Percentiles rank a stretch among this genome's conserved stretches.
These are phyloP conservation scores for Cercophora newfieldiana DNA, from an alignment of 495 filamentous ascomycete genomes.

Conservation along the genomic window DNA sequence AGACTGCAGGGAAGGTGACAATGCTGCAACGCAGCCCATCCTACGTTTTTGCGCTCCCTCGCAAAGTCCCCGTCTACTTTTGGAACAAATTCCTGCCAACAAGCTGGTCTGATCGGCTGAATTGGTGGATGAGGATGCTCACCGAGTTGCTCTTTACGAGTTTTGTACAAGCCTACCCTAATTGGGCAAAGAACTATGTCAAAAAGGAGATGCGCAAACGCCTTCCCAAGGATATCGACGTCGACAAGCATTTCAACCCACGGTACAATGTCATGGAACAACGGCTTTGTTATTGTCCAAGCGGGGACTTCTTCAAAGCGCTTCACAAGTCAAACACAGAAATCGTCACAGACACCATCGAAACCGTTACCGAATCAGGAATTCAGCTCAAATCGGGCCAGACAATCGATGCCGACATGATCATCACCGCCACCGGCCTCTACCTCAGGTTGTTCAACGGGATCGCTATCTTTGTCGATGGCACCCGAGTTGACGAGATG, in stretches of 20 bases:
- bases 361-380: conserved; percentile 58
- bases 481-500: conserved; percentile 49
- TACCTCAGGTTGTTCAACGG: conserved; percentile 56
- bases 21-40: conserved; percentile 60
- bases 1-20: conserved; percentile 52
- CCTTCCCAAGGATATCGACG: conserved; percentile 56
- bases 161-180: conserved; percentile 50
- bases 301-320: conserved; percentile 69
- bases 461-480: conserved; percentile 55
- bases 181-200: conserved; percentile 49
- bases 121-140: conserved; percentile 39
- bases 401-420: conserved; percentile 64
- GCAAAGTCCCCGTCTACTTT: conserved; percentile 35
- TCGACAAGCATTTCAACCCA: conserved; percentile 71
- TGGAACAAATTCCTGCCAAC: conserved; percentile 40
- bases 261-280: conserved; percentile 73
- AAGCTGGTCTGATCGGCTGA: conserved; percentile 36
- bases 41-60: conserved; percentile 57
- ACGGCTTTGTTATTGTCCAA: conserved; percentile 68
- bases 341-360: conserved; percentile 69
- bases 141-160: conserved; percentile 33
- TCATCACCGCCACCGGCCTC: conserved; percentile 75
- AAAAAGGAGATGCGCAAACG: conserved; percentile 39
- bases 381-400: conserved; percentile 60
- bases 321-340: conserved; percentile 58